These are phyloP conservation scores for Talaromyces sp. DNA, from an alignment of 2,329 filamentous ascomycete genomes.

Conservation along the genomic window DNA sequence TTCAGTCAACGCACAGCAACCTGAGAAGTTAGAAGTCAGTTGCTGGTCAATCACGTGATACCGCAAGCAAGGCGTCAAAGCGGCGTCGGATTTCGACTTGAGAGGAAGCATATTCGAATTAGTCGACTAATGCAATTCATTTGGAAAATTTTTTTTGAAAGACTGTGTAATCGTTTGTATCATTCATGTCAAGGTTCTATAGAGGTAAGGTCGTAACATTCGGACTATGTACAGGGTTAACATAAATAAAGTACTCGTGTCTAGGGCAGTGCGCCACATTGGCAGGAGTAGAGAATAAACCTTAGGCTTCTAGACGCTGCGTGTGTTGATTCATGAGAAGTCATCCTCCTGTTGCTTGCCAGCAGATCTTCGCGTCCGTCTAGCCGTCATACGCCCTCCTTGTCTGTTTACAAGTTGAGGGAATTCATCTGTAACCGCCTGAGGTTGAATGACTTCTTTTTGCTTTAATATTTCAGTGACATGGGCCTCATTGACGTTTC, in stretches of 20 bases:
- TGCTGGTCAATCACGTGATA: neutral
- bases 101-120: neutral
- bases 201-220: neutral
- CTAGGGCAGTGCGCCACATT: neutral
- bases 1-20: neutral
- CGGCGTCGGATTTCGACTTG: neutral
- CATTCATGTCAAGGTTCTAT: neutral
- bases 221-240: neutral
- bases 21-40: neutral
- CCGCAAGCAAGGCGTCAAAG: neutral
- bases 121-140: neutral
- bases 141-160: neutral
- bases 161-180: neutral
- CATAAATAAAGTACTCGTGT: neutral
- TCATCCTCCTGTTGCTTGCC: slow-evolving; percentile 13
- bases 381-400: slow-evolving; percentile 6
- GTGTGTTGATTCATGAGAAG: neutral
- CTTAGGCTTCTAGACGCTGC: neutral
- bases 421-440: slow-evolving; percentile 14
- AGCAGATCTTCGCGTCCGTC: slow-evolving; percentile 16
- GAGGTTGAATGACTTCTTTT: slow-evolving; percentile 9
- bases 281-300: neutral
- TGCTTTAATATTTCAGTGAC: slow-evolving; percentile 11
- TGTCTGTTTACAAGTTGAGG: slow-evolving; percentile 8
- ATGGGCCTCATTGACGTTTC: slow-evolving; percentile 19